These are phyloP conservation scores for Scedosporium apiospermum DNA, from an alignment of 2,329 filamentous ascomycete genomes.

Conservation along the genomic window DNA sequence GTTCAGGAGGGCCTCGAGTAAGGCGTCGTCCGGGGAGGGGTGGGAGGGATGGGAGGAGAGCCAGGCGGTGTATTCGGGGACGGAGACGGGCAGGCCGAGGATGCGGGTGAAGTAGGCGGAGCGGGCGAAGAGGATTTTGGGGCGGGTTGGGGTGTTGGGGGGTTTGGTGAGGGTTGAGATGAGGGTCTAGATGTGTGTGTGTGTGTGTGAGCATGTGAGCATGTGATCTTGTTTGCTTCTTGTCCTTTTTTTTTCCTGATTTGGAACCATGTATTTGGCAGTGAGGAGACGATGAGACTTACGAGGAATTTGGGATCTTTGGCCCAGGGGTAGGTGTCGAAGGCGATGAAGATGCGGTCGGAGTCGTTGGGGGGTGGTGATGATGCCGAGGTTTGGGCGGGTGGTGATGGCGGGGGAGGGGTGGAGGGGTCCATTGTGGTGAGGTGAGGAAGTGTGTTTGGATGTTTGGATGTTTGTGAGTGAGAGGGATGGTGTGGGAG, in stretches of 20 bases:
- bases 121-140: constrained; percentile 35
- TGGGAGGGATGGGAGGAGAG: constrained; percentile 27
- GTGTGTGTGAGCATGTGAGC: neutral
- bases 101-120: constrained; percentile 54
- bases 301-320: constrained; percentile 61
- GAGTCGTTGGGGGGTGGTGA: neutral
- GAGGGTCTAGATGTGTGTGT: constrained; percentile 7
- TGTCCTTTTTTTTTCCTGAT: neutral
- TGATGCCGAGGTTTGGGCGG: neutral
- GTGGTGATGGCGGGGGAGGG: neutral
- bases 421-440: neutral
- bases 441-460: neutral
- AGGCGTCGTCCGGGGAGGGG: constrained; percentile 20
- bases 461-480: neutral
- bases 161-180: constrained; percentile 24
- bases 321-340: constrained; percentile 59
- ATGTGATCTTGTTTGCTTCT: neutral
- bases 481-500: no score
- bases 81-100: constrained; percentile 49
- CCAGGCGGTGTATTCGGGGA: constrained; percentile 59
- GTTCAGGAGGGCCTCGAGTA: constrained; percentile 23
- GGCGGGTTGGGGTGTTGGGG: constrained; percentile 33
- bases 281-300: constrained; percentile 9
- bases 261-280: neutral
- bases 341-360: constrained; percentile 36